Percentiles rank a stretch among this genome's conserved stretches.
Evolutionary conservation across 2,329 filamentous ascomycete species (phyloP).

Genomic region (Talaromyces piceae): DNA sequence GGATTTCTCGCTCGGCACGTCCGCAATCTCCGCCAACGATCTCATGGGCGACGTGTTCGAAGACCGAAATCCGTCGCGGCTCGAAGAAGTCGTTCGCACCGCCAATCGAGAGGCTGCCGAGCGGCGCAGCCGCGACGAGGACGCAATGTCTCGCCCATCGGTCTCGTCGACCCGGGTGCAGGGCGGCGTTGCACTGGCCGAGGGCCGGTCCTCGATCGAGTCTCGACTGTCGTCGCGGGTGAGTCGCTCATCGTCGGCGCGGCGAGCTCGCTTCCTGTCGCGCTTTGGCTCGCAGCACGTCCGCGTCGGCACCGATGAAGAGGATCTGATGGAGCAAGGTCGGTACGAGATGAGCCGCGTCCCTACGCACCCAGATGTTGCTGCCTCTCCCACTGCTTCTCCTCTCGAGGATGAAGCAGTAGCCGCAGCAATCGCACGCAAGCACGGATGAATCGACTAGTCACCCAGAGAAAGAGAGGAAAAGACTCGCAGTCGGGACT

Average conservation of each 20-base stretch:
- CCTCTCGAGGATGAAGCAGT: too few relatives aligned
- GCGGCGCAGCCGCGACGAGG: slow-evolving; percentile 29
- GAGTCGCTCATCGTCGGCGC: slow-evolving; percentile 33
- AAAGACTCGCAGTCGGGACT: too few relatives aligned
- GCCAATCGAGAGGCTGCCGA: slow-evolving; percentile 35
- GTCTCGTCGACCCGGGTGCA: slow-evolving; percentile 16
- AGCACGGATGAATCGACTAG: neutral
- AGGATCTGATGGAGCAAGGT: slow-evolving; percentile 41
- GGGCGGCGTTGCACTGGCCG: slow-evolving; percentile 15
- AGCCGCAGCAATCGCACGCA: neutral
- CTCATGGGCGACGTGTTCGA: slow-evolving; percentile 60
- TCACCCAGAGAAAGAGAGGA: neutral
- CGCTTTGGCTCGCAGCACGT: slow-evolving; percentile 32
- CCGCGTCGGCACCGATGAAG: slow-evolving; percentile 20
- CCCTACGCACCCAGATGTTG: neutral
- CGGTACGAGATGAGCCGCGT: slow-evolving; percentile 27
- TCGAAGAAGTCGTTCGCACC: slow-evolving; percentile 34
- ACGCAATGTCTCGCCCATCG: slow-evolving; percentile 2
- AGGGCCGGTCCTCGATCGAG: slow-evolving; percentile 15
- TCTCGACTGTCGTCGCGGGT: slow-evolving; percentile 17
- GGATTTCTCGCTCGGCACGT: slow-evolving; percentile 65
- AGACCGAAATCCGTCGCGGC: slow-evolving; percentile 39
- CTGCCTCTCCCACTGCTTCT: neutral
- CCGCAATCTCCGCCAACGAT: slow-evolving; percentile 50
- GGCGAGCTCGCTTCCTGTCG: slow-evolving; percentile 57